Conservation (phyloP, 345 rosid genomes). For the Excoecaria cochinchinensis region DNA sequence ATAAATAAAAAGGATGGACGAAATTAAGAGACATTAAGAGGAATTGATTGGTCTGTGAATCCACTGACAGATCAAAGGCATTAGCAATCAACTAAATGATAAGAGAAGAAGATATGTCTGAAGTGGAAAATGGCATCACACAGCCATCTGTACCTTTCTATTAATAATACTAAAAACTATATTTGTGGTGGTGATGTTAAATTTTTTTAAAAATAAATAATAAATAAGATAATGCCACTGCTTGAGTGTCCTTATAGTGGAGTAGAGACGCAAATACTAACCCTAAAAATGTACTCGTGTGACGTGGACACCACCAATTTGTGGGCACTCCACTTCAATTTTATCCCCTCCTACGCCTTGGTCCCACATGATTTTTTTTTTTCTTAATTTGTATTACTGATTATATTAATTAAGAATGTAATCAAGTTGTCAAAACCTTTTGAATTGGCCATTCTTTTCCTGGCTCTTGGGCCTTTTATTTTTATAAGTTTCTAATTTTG, state of each 20-base stretch:
- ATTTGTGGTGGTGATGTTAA: slow-evolving; percentile 33
- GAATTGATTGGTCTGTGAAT: slow-evolving; percentile 15
- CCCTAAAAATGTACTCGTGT: slow-evolving; percentile 25
- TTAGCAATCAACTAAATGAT: slow-evolving; percentile 16
- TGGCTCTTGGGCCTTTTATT: background rate
- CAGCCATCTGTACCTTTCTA: background rate
- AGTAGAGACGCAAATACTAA: slow-evolving; percentile 32
- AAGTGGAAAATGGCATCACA: slow-evolving; percentile 47
- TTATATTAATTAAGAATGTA: background rate
- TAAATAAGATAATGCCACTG: slow-evolving; percentile 22
- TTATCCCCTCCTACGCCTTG: background rate
- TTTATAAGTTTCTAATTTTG: background rate
- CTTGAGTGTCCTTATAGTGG: slow-evolving; percentile 44
- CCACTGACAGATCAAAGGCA: slow-evolving; percentile 19
- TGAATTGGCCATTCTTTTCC: background rate
- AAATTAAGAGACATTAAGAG: background rate
- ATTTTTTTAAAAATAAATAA: slow-evolving; percentile 4
- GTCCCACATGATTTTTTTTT: background rate
- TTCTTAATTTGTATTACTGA: background rate
- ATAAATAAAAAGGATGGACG: background rate
- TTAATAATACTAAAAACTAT: slow-evolving; percentile 17
- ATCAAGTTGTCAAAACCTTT: background rate
- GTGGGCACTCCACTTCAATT: slow-evolving; percentile 50
- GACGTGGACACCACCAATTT: slow-evolving; percentile 62
- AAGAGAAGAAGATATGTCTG: slow-evolving; percentile 19